Evolutionary conservation across 345 rosid genomes (phyloP).

Genomic region (Turnera subulata): DNA sequence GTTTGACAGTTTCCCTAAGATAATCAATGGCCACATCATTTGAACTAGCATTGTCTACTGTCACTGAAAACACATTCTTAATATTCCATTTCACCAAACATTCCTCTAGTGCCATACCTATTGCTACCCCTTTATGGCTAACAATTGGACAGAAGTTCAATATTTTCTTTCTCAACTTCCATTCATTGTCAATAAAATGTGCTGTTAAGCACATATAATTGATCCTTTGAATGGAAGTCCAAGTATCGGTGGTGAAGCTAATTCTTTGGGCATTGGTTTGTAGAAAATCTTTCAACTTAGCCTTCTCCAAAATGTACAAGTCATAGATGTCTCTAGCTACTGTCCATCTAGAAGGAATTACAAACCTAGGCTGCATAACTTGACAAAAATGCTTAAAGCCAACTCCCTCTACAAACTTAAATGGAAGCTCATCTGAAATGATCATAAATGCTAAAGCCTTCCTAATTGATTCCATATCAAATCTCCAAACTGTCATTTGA

Average conservation of each 20-base stretch:
- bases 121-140: background rate
- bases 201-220: conserved; percentile 2
- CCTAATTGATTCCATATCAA: too few species aligned
- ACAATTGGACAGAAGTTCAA: background rate
- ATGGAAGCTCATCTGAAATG: background rate
- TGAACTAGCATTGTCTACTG: conserved; percentile 5
- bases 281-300: background rate
- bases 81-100: conserved; percentile 6
- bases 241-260: background rate
- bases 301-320: background rate
- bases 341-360: background rate
- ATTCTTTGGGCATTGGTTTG: background rate
- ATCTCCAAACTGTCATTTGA: too few species aligned
- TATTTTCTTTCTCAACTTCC: background rate
- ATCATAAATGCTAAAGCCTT: too few species aligned
- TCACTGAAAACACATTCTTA: background rate
- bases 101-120: background rate
- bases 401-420: background rate
- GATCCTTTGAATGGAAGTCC: background rate
- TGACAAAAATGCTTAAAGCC: background rate
- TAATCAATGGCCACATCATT: background rate
- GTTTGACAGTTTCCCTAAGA: background rate
- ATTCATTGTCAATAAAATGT: conserved; percentile 14
- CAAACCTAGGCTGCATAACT: background rate
- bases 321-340: background rate